A percentile compares a stretch with the other conserved stretches of the same genome.
Conservation (phyloP, 148 eudicot genomes). For the Amaranthus palmeri region DNA sequence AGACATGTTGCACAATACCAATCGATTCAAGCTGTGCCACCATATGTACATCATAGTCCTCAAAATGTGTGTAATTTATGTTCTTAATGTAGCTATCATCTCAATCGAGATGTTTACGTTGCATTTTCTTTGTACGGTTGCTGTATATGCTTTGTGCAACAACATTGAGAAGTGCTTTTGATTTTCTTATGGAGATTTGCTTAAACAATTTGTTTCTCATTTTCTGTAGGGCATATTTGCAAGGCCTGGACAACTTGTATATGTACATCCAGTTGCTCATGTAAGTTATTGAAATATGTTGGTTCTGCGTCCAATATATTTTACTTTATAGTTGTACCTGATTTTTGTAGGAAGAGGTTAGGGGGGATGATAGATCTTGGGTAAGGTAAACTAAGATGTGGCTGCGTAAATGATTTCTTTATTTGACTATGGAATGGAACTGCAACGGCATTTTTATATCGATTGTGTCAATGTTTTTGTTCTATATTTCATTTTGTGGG, state of each 20-base stretch:
- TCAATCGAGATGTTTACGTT: neutral
- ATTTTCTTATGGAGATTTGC: neutral
- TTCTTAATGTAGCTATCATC: neutral
- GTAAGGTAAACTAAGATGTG: neutral
- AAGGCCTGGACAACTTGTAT: conserved; percentile 61
- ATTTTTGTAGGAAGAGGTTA: neutral
- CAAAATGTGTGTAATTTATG: conserved; percentile 52
- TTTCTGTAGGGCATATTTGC: conserved; percentile 69
- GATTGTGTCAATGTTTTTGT: too few species aligned
- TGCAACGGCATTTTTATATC: neutral
- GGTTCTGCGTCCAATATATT: too few species aligned
- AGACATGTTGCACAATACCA: conserved; percentile 60
- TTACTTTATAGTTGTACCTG: neutral
- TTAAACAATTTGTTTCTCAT: conserved; percentile 1
- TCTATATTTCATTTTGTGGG: too few species aligned
- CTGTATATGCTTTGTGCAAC: conserved; percentile 9
- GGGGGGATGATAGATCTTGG: neutral
- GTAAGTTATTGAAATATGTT: conserved; percentile 38
- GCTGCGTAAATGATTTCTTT: neutral
- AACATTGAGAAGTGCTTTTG: neutral
- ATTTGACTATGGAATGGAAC: neutral
- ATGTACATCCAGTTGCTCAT: conserved; percentile 67
- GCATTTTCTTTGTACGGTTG: neutral
- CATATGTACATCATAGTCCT: conserved; percentile 49
- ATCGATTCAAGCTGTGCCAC: conserved; percentile 48